phyloP scores from a whole-genome alignment of 2,329 filamentous ascomycete species.

The Aspergillaceae sp. region DNA sequence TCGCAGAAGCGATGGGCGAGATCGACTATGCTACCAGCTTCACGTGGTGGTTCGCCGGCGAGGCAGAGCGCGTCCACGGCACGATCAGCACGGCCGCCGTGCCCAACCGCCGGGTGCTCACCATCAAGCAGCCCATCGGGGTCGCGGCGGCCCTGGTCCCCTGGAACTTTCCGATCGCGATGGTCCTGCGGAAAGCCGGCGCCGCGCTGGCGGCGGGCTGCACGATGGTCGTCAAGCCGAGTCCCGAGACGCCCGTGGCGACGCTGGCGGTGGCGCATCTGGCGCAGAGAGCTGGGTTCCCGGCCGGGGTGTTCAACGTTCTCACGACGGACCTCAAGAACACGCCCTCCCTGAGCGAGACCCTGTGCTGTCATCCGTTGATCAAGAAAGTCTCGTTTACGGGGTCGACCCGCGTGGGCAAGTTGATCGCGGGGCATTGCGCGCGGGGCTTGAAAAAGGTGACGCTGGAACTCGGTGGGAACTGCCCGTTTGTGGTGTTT shows the following conservation, averaged over 20 bases:
- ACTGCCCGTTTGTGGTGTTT: conserved; percentile 57
- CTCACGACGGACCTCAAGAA: conserved; percentile 44
- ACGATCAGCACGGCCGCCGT: conserved; percentile 51
- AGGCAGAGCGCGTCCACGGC: conserved; percentile 56
- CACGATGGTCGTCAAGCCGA: conserved; percentile 65
- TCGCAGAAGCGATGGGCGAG: conserved; percentile 47
- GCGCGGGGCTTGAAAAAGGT: conserved; percentile 55
- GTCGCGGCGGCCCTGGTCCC: conserved; percentile 61
- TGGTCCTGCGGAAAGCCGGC: conserved; percentile 60
- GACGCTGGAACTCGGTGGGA: conserved; percentile 56
- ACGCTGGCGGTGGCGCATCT: conserved; percentile 46
- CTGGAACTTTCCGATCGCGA: conserved; percentile 63
- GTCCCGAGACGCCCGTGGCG: conserved; percentile 57
- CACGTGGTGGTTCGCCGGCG: conserved; percentile 52
- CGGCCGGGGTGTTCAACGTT: conserved; percentile 53
- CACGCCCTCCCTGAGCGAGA: conserved; percentile 34
- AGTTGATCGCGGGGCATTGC: conserved; percentile 53
- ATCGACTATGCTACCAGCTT: conserved; percentile 49
- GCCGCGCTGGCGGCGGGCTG: conserved; percentile 64
- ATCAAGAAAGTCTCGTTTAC: conserved; percentile 56
- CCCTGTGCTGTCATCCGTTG: conserved; percentile 48
- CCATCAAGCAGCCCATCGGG: conserved; percentile 66
- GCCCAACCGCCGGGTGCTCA: conserved; percentile 58
- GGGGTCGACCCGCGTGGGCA: conserved; percentile 52
- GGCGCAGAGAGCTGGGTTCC: conserved; percentile 48